Evolutionary conservation across 768 basidiomycete genomes (phyloP).

Genomic region (Rhizopogon vinicolor): DNA sequence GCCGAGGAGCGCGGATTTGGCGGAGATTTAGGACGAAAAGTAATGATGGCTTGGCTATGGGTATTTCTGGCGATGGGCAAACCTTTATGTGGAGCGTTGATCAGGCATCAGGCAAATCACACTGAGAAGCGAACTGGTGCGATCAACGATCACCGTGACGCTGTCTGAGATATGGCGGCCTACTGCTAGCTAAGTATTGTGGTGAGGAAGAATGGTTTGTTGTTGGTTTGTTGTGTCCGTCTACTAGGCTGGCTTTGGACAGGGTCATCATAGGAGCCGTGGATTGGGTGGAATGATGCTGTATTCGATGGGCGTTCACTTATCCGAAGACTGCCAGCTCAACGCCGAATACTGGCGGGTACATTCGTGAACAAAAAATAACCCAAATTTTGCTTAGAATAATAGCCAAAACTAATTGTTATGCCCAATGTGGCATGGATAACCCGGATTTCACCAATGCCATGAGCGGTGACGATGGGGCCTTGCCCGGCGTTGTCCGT

Average conservation of each 20-base stretch:
- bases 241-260: too few species aligned
- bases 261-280: background rate
- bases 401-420: conserved; percentile 11
- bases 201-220: background rate
- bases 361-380: conserved; percentile 1
- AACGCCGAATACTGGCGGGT: background rate
- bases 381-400: background rate
- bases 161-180: background rate
- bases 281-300: background rate
- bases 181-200: background rate
- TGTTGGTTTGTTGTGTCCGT: too few species aligned
- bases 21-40: conserved; percentile 13
- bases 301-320: background rate
- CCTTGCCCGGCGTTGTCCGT: conserved; percentile 39
- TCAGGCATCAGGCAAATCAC: conserved; percentile 3
- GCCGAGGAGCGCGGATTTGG: conserved; percentile 9
- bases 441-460: conserved; percentile 30
- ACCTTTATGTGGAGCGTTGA: background rate
- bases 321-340: conserved; percentile 1
- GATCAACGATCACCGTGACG: background rate
- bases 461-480: conserved; percentile 39
- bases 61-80: background rate
- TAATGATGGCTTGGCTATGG: conserved; percentile 7
- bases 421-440: conserved; percentile 28
- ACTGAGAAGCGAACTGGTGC: background rate